Base-by-base conservation (phyloP, 441 rosid genomes). In the Populus trichocarpa region DNA sequence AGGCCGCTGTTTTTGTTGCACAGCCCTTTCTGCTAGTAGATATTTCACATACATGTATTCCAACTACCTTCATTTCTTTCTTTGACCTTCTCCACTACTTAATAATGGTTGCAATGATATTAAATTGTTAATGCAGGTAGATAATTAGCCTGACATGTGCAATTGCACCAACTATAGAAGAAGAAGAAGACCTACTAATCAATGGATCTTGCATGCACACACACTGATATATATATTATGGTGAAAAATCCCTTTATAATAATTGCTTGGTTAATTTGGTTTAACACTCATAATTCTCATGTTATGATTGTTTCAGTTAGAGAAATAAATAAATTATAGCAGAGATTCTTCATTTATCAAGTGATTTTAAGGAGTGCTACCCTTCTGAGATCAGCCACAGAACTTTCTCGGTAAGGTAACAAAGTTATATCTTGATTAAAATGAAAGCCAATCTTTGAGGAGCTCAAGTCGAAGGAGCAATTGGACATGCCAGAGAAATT, bases 181-280 rank as follows among this genome's bases (percentile, higher is more conserved):
- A 40, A 40, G 46, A 38, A 38, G 46, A 75, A 42, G 10, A 26
- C 26, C 64, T 12, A 46, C 71, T 20, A 7, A 70, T 30, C 23
- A 18, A 23, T 61, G 20, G 33, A 22, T 53, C 53, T 75, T 26
- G 53, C 78, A 36, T 23, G 20, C 23, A 57, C 25, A 33, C 35
- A 23, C 5, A 11, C 16, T 28, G 1, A 10, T 8, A 0, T 4
- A 72, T 1, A 26, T 9, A 18, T 32, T 2, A 14, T 63, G 53
- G 64, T 40, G 26, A 25, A 10, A n/a, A 25, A 61, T 11, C 30
- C 75, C 13, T 57, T 61, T 14, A 42, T 70, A n/a, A 67, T 67
- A 63, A 75, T 66, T 18, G 46, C 38, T 8, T 61, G 69, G 64
- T 14, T 61, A 28, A 42, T 5, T 70, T 70, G 79, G 75, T 63